These are phyloP conservation scores for Pichia sp. DNA, from an alignment of 1,139 yeast genomes.

Conservation along the genomic window DNA sequence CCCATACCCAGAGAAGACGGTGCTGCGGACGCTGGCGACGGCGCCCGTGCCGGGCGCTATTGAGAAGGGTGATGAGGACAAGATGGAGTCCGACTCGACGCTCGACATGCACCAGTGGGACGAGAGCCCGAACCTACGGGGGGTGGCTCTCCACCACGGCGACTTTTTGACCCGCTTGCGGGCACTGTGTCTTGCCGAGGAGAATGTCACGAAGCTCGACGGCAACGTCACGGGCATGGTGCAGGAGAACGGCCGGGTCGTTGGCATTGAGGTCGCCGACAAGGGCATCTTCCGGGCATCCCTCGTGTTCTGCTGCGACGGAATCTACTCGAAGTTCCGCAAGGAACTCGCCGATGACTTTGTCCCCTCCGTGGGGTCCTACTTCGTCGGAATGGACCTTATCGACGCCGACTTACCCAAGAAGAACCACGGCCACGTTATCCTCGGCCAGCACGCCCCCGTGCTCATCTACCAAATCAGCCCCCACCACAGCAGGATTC, in stretches of 20 bases:
- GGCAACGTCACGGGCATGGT: slow-evolving; percentile 73
- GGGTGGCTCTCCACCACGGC: slow-evolving; percentile 89
- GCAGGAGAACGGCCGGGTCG: slow-evolving; percentile 49
- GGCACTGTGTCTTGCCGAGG: slow-evolving; percentile 57
- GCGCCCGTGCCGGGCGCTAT: slow-evolving; percentile 56
- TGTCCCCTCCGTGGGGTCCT: slow-evolving; percentile 68
- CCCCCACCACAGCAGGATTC: slow-evolving; percentile 74
- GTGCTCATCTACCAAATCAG: slow-evolving; percentile 84
- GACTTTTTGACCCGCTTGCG: slow-evolving; percentile 76
- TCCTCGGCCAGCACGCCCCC: slow-evolving; percentile 84
- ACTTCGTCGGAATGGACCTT: slow-evolving; percentile 81
- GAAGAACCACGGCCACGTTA: slow-evolving; percentile 81
- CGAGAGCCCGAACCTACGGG: slow-evolving; percentile 58
- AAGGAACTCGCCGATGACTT: slow-evolving; percentile 53
- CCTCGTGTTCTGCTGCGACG: slow-evolving; percentile 81
- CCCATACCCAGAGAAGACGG: slow-evolving; percentile 62
- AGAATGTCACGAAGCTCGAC: slow-evolving; percentile 70
- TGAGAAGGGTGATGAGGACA: slow-evolving; percentile 52
- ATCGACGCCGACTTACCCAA: slow-evolving; percentile 68
- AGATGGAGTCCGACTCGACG: slow-evolving; percentile 45
- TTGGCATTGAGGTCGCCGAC: slow-evolving; percentile 58
- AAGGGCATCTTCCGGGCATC: slow-evolving; percentile 48
- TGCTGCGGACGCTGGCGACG: slow-evolving; percentile 38
- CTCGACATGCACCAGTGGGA: slow-evolving; percentile 52
- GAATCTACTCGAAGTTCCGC: slow-evolving; percentile 90